Evolutionary conservation across 2,329 filamentous ascomycete genomes (phyloP), one percentile per base, ranked within the genome.

Genomic region (Clarireedia monteithiana): DNA sequence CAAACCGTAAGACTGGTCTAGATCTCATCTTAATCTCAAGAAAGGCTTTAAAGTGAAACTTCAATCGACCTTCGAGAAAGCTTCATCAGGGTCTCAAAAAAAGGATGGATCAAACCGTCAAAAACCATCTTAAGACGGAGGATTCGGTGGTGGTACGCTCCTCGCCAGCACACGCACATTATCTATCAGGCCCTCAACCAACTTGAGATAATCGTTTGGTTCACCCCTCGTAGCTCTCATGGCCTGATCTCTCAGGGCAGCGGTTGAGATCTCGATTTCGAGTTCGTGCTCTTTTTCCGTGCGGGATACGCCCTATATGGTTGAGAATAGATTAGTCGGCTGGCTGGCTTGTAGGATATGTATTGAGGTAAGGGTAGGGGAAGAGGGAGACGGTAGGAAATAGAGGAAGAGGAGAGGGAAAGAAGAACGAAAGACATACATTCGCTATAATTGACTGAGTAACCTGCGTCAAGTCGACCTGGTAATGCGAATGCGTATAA

Each of bases 381-480:
- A 12, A 34, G 30, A 23, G 7, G 42, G 24, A 9, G 5, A 12
- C 9, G 39, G 46, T 62, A 54, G 61, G 57, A 34, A 24, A 12
- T 3, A 47, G 38, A 9, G n/a, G 17, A 9, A 12, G 9, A 3
- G 14, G n/a, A 5, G 10, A 1, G 27, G 30, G 6, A n/a, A 47
- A 24, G 20, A 36, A 20, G n/a, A 20, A 12, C 30, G 14, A 15
- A 38, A 49, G 20, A 63, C 67, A 62, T 63, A 71, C 70, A 62
- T 68, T 67, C 9, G 60, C 55, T 34, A 58, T 36, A 12, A 82
- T 85, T 46, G 96, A 91, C 70, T 96, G 91, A 10, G 84, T 87
- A 44, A 99, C 94, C 70, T 96, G 91, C 0, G 94, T 99, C 50
- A 99, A 75, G 71, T 99, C 94, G 63, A 99, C 81, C 69, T 94